A percentile compares a stretch with the other conserved stretches of the same genome.
These are phyloP conservation scores for Nothophytophthora sp. DNA, from an alignment of 352 stramenopile genomes.

Conservation along the genomic window DNA sequence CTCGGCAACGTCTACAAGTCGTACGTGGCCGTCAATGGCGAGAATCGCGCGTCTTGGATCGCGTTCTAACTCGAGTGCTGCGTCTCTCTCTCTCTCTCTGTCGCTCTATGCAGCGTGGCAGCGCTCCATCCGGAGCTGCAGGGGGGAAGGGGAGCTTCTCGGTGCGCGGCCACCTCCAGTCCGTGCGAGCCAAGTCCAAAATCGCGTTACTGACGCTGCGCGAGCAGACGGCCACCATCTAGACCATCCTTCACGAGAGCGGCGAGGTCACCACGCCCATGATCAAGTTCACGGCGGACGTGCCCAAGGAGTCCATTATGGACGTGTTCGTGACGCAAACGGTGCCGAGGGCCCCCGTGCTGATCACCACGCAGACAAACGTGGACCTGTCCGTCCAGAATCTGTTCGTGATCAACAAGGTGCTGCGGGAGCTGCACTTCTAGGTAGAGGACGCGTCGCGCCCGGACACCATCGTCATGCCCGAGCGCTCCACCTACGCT, in stretches of 20 bases:
- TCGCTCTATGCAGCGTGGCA: constrained; percentile 14
- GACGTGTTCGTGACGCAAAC: constrained; percentile 95
- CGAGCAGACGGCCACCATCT: constrained; percentile 96
- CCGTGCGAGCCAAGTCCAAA: constrained; percentile 93
- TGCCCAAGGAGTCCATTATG: constrained; percentile 97
- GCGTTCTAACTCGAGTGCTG: too few relatives aligned
- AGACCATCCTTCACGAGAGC: constrained; percentile 90
- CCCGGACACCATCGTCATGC: constrained; percentile 85
- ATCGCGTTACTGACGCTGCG: constrained; percentile 97
- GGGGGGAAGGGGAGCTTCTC: constrained; percentile 93
- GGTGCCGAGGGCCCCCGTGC: constrained; percentile 86
- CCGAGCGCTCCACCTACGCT: constrained; percentile 85
- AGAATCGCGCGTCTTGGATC: too few relatives aligned
- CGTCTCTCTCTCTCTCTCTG: too few relatives aligned
- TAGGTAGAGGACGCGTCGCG: constrained; percentile 96
- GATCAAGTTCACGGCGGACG: constrained; percentile 95
- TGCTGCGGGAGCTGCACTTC: constrained; percentile 89
- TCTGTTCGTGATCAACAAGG: constrained; percentile 96
- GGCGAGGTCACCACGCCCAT: constrained; percentile 93
- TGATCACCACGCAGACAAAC: constrained; percentile 93
- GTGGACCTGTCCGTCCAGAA: constrained; percentile 95
- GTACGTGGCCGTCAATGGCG: constrained; percentile 48
- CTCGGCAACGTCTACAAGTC: constrained; percentile 56
- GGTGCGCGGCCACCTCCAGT: constrained; percentile 95
- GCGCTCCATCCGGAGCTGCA: constrained; percentile 80